Percentiles rank a stretch among this genome's conserved stretches.
Conservation (phyloP, 2,329 filamentous ascomycete genomes). For the Pseudogymnoascus sp. region DNA sequence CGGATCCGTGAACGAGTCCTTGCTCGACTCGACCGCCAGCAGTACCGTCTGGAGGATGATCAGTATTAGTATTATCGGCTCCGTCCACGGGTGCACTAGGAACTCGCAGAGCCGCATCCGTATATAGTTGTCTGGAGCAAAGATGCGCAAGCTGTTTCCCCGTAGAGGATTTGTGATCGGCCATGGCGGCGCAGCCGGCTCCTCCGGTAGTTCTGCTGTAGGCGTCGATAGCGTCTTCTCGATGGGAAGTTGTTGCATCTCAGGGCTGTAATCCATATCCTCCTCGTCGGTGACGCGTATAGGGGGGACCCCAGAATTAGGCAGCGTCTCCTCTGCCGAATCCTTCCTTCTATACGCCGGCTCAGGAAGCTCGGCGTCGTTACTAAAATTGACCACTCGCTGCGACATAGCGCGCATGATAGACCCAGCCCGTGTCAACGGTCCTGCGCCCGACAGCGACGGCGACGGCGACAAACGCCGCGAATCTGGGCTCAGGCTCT, state of each 20-base stretch:
- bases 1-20: constrained; percentile 56
- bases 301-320: not conserved
- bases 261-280: not conserved
- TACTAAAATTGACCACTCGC: constrained; percentile 94
- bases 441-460: constrained; percentile 54
- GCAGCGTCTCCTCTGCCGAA: constrained; percentile 13
- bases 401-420: constrained; percentile 86
- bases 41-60: constrained; percentile 84
- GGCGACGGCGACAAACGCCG: constrained; percentile 44
- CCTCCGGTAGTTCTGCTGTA: not conserved
- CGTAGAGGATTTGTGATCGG: constrained; percentile 66
- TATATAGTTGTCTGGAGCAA: constrained; percentile 68
- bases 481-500: constrained; percentile 44
- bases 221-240: constrained; percentile 13
- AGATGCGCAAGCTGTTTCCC: constrained; percentile 78
- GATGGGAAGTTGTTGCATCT: not conserved
- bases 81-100: constrained; percentile 76
- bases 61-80: constrained; percentile 76
- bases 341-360: constrained; percentile 37
- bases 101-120: constrained; percentile 71
- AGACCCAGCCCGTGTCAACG: constrained; percentile 61
- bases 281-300: not conserved
- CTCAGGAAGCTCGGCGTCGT: constrained; percentile 78
- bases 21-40: constrained; percentile 74
- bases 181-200: constrained; percentile 12